Conservation (phyloP, 257 asterid genomes). For the Solanum habrochaites region DNA sequence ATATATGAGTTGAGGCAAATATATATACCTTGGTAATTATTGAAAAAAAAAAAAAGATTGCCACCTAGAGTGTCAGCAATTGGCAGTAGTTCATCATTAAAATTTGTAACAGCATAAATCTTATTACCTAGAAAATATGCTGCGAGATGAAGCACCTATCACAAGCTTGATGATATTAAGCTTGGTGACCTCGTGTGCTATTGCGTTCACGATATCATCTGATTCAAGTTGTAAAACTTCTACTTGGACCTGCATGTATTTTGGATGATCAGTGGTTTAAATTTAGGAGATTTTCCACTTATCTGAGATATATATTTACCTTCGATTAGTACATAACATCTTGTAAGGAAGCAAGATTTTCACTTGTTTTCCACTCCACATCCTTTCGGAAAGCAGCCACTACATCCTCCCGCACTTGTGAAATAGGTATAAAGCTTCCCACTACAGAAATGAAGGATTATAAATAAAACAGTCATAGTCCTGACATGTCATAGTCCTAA, state of each 20-base stretch:
- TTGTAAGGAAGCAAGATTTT: slow-evolving; percentile 70
- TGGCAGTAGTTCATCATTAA: background rate
- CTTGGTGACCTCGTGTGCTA: slow-evolving; percentile 31
- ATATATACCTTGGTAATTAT: background rate
- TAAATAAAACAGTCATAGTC: background rate
- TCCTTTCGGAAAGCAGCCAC: slow-evolving; percentile 65
- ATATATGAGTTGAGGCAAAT: background rate
- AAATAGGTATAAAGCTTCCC: slow-evolving; percentile 63
- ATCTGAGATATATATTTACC: slow-evolving; percentile 17
- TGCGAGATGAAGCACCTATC: slow-evolving; percentile 62
- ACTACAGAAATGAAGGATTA: slow-evolving; percentile 21
- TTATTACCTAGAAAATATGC: slow-evolving; percentile 61
- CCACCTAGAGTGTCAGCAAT: background rate
- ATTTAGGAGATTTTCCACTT: slow-evolving; percentile 13
- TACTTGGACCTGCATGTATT: slow-evolving; percentile 48
- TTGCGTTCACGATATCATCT: slow-evolving; percentile 49
- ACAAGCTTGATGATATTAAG: slow-evolving; percentile 46
- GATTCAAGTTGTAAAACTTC: slow-evolving; percentile 68
- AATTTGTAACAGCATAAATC: background rate
- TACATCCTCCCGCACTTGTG: slow-evolving; percentile 72
- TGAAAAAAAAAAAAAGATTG: background rate
- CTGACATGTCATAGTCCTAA: background rate
- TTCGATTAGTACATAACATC: slow-evolving; percentile 41
- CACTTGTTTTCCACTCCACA: slow-evolving; percentile 49
- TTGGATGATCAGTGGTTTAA: background rate